Base-by-base conservation (phyloP, 768 basidiomycete genomes). In the Antrodiella citrinella region DNA sequence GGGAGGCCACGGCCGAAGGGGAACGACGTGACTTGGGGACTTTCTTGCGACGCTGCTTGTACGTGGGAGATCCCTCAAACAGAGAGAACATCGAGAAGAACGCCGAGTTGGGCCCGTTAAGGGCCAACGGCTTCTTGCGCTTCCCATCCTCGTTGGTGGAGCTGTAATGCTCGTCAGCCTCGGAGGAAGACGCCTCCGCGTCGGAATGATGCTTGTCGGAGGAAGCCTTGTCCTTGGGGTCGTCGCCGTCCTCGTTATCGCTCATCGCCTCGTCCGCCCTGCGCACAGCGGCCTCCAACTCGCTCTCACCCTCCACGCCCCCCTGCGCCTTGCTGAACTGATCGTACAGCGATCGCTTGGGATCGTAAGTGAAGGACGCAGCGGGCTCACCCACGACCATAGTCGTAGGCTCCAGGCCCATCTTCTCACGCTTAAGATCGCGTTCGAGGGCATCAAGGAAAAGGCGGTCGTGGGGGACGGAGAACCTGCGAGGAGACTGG, bases 381-480 rank as follows among this genome's bases (percentile, higher is more conserved):
- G 91, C 92, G 10, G 93, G 93, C 66, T 95, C 93, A 49, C 90
- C 81, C 5, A 70, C 63, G 23, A 82, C 70, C 42, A 66, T 75
- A 2, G 93, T 95, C 2, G 94, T 95, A 0, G 92, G 78, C 62
- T 92, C 90, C 39, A 79, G 74, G 0, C 89, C 88, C 73, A 87
- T 85, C 69, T 93, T 95, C 67, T 96, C 94, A 25, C 94, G 81
- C 72, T 95, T 96, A 50, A 96, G 80, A 65, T 97, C 94, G 44
- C 94, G 86, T 65, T 97, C 94, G 44, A 97, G 80, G 18, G 94
- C 94, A 62, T 97, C 94, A 47, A 97, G 81, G 75, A 96, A 97
- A 49, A 97, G 84, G 26, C 93, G 85, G 65, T 97, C 94, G 54
- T 97, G 94, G 2, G 94, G 94, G 4, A 97, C 94, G 4, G 92